Evolutionary conservation across 352 stramenopile genomes (phyloP).

Genomic region (Phytophthora pseudosyringae): DNA sequence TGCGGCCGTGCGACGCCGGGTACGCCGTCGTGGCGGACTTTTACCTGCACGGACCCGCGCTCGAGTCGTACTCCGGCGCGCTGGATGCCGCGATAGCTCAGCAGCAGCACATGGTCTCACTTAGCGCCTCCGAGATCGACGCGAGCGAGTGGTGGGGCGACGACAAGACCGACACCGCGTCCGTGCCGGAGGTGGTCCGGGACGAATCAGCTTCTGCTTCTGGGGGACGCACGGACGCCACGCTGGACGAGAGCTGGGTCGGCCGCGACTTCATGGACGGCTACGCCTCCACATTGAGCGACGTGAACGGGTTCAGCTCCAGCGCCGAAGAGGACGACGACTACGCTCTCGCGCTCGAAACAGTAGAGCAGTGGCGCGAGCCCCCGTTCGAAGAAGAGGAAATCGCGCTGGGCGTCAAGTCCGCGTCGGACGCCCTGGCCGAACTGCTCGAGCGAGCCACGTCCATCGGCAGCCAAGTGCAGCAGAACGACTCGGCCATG

Average conservation of each 20-base stretch:
- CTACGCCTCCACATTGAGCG: conserved; percentile 27
- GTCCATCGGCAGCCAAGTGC: conserved; percentile 31
- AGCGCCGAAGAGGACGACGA: conserved; percentile 36
- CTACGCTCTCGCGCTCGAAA: conserved; percentile 14
- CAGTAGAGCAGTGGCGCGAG: conserved; percentile 25
- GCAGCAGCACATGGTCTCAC: conserved; percentile 15
- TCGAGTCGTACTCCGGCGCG: conserved; percentile 24
- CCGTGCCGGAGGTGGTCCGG: conserved; percentile 13
- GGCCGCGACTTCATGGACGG: conserved; percentile 30
- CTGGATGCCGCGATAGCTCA: conserved; percentile 19
- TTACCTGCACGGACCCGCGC: conserved; percentile 25
- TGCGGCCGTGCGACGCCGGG: conserved; percentile 23
- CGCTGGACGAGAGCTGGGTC: conserved; percentile 33
- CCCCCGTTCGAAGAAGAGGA: conserved; percentile 20
- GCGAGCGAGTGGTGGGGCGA: conserved; percentile 33
- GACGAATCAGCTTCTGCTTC: conserved; percentile 12
- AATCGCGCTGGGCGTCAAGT: conserved; percentile 15
- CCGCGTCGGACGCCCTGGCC: conserved; percentile 20
- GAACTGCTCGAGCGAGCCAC: conserved; percentile 17
- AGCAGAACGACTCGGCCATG: conserved; percentile 34
- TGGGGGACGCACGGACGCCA: conserved; percentile 24
- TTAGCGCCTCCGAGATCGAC: conserved; percentile 25
- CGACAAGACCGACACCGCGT: conserved; percentile 16
- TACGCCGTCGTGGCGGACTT: conserved; percentile 35
- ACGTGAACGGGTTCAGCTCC: conserved; percentile 33